Conservation (phyloP, 2,329 filamentous ascomycete species). For the Phyllosticta citriasiana region DNA sequence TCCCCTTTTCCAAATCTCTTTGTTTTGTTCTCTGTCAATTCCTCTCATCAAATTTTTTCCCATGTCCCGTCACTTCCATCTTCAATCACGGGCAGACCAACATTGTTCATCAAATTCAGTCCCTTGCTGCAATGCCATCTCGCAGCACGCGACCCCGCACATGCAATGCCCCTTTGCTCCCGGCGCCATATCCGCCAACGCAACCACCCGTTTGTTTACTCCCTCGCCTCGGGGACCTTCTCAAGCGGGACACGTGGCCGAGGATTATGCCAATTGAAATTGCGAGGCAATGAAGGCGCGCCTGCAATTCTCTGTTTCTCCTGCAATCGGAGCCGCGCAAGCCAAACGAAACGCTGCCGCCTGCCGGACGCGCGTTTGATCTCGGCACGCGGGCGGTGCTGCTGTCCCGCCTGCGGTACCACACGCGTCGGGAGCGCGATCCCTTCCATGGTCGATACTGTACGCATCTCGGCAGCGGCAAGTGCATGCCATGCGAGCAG, state of each 20-base stretch:
- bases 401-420: neutral
- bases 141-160: neutral
- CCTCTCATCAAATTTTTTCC: neutral
- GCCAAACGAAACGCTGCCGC: neutral
- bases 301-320: neutral
- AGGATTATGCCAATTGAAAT: neutral
- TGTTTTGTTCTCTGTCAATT: neutral
- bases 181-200: neutral
- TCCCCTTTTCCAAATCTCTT: neutral
- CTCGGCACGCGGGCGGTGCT: neutral
- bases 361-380: neutral
- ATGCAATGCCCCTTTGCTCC: neutral
- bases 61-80: neutral
- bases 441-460: neutral
- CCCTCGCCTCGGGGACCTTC: neutral
- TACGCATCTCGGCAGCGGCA: neutral
- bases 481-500: neutral
- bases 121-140: neutral
- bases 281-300: neutral
- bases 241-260: neutral
- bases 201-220: neutral
- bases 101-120: neutral
- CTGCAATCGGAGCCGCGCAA: neutral
- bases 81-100: neutral
- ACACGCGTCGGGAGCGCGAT: neutral